Base-by-base conservation (phyloP, 768 basidiomycete species). In the Lactifluus piperatus region DNA sequence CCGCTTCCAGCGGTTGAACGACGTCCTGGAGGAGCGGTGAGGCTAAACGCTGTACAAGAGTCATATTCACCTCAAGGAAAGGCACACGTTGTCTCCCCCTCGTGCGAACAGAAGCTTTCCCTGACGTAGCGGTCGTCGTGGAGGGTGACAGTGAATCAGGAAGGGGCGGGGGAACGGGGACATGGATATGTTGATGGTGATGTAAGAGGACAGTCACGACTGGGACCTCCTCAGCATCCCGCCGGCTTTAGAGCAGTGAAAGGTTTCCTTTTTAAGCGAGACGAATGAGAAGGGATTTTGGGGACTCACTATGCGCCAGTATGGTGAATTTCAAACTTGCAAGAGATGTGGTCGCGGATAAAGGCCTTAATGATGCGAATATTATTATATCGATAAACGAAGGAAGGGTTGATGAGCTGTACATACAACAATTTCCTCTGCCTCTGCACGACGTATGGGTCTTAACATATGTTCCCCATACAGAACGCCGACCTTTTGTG, bases 221-320 rank as follows among this genome's bases (percentile, higher is more conserved):
- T n/a, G 72, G 63, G 14, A 74, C 73, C 1, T 68, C 65, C 6
- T 62, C 3, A 18, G 58, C 43, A 26, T 76, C 77, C 39, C 84
- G 79, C 18, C 84, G 81, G 62, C 84, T 82, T 55, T 30, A 9
- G 32, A 50, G 45, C 59, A 8, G 43, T 20, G 46, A 2, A 30
- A 3, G 20, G 5, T 36, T 32, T 54, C 16, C 16, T 14, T n/a
- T 36, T 6, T 36, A 9, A 22, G 29, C 18, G 27, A n/a, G 13
- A 39, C 22, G n/a, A 7, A 57, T 10, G 18, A 34, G 34, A 11
- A 43, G 29, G 2, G 9, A 34, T 24, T 36, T 27, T 30, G 39
- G 39, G 36, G 14, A 70, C 85, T 67, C 66, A 86, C 85, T 84
- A 81, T 70, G 74, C 75, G 10, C 83, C 84, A 0, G 74, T 75